Conservation (phyloP, 164 flowering plant species). For the Piper betle region DNA sequence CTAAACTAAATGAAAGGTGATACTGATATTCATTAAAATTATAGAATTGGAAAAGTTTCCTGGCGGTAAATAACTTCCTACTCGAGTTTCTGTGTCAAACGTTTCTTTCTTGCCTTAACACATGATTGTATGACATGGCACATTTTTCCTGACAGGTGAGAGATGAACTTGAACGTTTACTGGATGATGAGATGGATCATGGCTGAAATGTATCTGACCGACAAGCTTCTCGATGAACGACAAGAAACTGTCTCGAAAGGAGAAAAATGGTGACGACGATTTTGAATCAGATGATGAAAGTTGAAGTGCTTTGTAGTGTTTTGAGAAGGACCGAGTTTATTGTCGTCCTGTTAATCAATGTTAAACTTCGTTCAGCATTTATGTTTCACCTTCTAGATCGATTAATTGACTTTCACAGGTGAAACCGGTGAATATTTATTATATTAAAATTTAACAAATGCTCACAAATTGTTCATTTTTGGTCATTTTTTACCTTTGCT, state of each 20-base stretch:
- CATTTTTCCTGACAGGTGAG: slow-evolving; percentile 22
- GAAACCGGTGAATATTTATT: no score
- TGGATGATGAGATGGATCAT: slow-evolving; percentile 48
- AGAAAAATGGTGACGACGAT: slow-evolving; percentile 8
- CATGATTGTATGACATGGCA: neutral
- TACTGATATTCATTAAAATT: neutral
- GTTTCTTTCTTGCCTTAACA: neutral
- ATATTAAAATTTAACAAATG: no score
- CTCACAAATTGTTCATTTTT: no score
- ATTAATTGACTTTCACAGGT: no score
- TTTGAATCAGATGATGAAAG: slow-evolving; percentile 16
- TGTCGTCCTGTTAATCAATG: no score
- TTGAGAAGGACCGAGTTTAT: no score
- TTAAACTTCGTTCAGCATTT: neutral
- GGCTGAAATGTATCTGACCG: slow-evolving; percentile 53
- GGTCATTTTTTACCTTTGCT: no score
- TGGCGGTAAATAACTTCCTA: neutral
- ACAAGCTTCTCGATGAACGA: slow-evolving; percentile 22
- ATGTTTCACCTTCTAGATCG: no score
- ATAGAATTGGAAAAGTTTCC: no score
- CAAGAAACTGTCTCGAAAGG: slow-evolving; percentile 10
- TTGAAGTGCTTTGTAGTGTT: slow-evolving; percentile 6
- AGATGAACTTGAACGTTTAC: slow-evolving; percentile 40
- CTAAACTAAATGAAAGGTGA: neutral
- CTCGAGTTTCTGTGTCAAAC: neutral